Conservation (phyloP, 495 filamentous ascomycete species). For the Pseudevernia furfuracea region DNA sequence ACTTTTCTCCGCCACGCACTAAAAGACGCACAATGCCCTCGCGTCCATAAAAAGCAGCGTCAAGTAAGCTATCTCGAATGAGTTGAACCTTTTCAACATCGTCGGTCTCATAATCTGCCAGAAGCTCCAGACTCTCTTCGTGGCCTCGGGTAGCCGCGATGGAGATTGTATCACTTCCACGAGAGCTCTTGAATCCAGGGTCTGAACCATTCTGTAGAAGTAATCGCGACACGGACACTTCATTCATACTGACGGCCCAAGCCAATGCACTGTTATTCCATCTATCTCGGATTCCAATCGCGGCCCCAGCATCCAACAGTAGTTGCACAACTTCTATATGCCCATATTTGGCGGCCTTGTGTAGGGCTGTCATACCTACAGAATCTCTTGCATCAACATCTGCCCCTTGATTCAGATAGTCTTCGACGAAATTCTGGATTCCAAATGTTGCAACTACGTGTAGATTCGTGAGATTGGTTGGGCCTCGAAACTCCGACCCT, state of each 20-base stretch:
- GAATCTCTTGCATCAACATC: background rate
- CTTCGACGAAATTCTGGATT: background rate
- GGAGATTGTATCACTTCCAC: background rate
- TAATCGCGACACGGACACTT: background rate
- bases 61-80: background rate
- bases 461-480: background rate
- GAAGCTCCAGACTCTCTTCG: background rate
- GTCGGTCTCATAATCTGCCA: background rate
- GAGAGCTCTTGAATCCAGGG: background rate
- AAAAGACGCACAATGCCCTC: background rate
- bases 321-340: background rate
- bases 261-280: background rate
- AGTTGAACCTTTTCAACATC: background rate
- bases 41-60: background rate
- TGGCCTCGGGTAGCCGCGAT: background rate
- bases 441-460: background rate
- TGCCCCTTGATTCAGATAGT: background rate
- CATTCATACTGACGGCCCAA: background rate
- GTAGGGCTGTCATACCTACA: background rate
- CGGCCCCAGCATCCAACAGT: background rate
- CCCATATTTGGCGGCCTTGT: background rate
- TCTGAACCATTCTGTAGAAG: background rate
- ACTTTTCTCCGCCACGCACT: background rate
- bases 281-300: background rate
- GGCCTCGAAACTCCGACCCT: background rate